Evolutionary conservation across 2,329 filamentous ascomycete species (phyloP), one percentile per base, ranked within the genome.

Genomic region (Epicoccum sorghinum): DNA sequence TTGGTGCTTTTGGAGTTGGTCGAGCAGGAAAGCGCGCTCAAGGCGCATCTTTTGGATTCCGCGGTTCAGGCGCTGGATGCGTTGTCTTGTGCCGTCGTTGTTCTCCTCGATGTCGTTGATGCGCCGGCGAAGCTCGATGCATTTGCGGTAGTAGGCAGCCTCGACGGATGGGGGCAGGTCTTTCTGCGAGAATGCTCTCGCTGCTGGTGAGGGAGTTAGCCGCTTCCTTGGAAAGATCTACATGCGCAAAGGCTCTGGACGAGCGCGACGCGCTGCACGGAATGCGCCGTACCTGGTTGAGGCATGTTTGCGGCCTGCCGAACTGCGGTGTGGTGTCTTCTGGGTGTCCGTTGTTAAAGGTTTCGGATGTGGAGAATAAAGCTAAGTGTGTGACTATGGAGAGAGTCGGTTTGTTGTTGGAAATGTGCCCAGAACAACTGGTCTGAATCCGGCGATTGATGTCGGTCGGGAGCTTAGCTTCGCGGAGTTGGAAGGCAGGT

Each of bases 61-160:
- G 60, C 93, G 87, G 75, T 90, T 88, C 58, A 96, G 85, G 42
- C 93, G 89, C 36, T 84, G 81, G 60, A 96, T 89, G 46, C 91
- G 89, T 47, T 91, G 80, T 48, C 91, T 86, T 41, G 91, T 89
- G 52, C 89, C 85, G 67, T 96, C 92, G 74, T 97, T 97, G 70
- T 91, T 89, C 56, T 91, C 87, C 74, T 98, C 93, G 66, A 98
- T 91, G 74, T 97, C 93, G 73, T 88, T 89, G 60, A 95, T 90
- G 57, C 95, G 89, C 67, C 91, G 89, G 78, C 96, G 96, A 22
- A 99, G 85, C 67, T 96, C 90, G 72, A 97, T 91, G 76, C 93
- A 98, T 85, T 99, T 98, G 61, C 91, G 86, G 68, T 95, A 92
- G 78, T 98, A 99, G 45, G 93, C 93, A 73, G 93, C 89, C 77